Base-by-base conservation (phyloP, 2,329 filamentous ascomycete species). In the Trichoderma asperellum region DNA sequence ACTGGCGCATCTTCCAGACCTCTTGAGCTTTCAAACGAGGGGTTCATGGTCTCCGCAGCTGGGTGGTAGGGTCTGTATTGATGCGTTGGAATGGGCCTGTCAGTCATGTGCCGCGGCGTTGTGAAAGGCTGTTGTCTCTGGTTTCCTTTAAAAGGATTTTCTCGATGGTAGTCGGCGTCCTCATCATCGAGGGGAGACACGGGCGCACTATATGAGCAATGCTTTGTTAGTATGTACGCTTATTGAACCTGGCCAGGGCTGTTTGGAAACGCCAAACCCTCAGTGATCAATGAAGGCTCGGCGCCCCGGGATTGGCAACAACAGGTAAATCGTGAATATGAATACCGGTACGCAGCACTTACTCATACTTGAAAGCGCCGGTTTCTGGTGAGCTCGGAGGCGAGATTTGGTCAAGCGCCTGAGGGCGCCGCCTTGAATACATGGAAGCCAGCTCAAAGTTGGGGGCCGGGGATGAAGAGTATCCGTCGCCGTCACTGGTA, bases 301-400 rank as follows among this genome's bases (percentile, higher is more conserved):
- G 12, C 4, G 35, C 35, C 35, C 35, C 10, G 10, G 35, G 35
- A 7, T 37, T 37, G 12, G 10, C 8, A 49, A 8, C 11, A 32
- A 47, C 21, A 14, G 34, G 11, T n/a, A 7, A 29, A 18, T 32
- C 27, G 34, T 56, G 57, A 4, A 70, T 37, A 68, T 56, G 57
- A 4, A 70, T 37, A 68, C 62, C 10, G 35, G 69, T 27, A 18
- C 10, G 40, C 57, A 61, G 29, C 43, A 83, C 84, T 82, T 80
- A 86, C 84, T 73, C 77, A 73, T 81, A 70, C 64, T 75, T 76
- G 43, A 75, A 73, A 61, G 77, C 76, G 57, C 77, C 74, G 11
- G 79, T 73, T 68, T 88, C 86, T 29, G 86, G 86, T 53, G 86
- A 88, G 79, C 86, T 88, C 35, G 85, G 86, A 64, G 86, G 86